Percentiles rank a stretch among this genome's conserved stretches.
Conservation (phyloP, 2,329 filamentous ascomycete genomes). For the Verticillium nubilum region DNA sequence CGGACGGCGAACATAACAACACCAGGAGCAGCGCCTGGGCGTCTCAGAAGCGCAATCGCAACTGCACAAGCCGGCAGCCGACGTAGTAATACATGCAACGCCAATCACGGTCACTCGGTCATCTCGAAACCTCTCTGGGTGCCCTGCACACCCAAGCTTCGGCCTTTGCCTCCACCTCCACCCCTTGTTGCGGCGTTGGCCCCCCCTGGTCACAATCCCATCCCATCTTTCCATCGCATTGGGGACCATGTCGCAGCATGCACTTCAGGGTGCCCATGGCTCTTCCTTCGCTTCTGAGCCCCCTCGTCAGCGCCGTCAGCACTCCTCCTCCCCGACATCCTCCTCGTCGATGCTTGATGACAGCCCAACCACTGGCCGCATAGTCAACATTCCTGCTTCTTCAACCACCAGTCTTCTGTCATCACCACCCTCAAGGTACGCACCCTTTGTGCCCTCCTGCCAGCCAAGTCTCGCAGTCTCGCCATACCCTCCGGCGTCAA, state of each 20-base stretch:
- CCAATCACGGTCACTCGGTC: slow-evolving; percentile 38
- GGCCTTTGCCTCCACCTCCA: slow-evolving; percentile 11
- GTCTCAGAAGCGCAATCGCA: neutral
- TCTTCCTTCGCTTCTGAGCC: slow-evolving; percentile 16
- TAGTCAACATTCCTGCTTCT: slow-evolving; percentile 16
- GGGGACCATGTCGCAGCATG: slow-evolving; percentile 49
- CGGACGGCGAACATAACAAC: slow-evolving; percentile 1
- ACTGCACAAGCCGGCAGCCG: neutral
- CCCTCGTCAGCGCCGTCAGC: slow-evolving; percentile 11
- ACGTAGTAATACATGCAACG: slow-evolving; percentile 34
- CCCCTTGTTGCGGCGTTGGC: slow-evolving; percentile 16
- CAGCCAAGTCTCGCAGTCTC: slow-evolving; percentile 6
- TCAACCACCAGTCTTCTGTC: slow-evolving; percentile 13
- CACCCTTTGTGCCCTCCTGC: neutral
- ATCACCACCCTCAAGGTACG: slow-evolving; percentile 1
- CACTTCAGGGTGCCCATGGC: slow-evolving; percentile 38
- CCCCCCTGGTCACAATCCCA: slow-evolving; percentile 4
- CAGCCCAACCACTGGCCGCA: slow-evolving; percentile 39
- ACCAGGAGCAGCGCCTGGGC: slow-evolving; percentile 1
- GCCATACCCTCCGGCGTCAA: slow-evolving; percentile 6
- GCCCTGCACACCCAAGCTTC: neutral
- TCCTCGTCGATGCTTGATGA: slow-evolving; percentile 26
- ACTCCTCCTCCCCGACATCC: slow-evolving; percentile 14
- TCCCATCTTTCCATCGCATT: slow-evolving; percentile 24
- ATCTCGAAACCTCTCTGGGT: slow-evolving; percentile 25